phyloP scores from a whole-genome alignment of 148 eudicot genomes.

The Suaeda aralocaspica region DNA sequence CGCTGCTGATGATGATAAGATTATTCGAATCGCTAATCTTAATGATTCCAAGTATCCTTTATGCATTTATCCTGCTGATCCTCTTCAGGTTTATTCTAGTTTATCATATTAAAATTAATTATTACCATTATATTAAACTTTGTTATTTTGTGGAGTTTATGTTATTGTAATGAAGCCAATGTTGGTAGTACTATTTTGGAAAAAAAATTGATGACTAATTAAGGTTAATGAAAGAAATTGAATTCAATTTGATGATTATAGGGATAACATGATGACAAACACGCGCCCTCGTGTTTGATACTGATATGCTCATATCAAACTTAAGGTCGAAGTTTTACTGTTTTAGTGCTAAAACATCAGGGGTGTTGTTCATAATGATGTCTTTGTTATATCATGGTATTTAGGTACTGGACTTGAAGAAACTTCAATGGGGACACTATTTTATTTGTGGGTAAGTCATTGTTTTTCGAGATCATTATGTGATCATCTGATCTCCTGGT shows the following conservation, averaged over 20 bases:
- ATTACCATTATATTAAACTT: too few species aligned
- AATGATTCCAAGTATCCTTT: slow-evolving; percentile 59
- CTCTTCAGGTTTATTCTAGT: slow-evolving; percentile 55
- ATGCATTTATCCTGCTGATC: slow-evolving; percentile 82
- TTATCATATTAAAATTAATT: too few species aligned
- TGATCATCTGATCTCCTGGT: neutral
- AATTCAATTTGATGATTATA: too few species aligned
- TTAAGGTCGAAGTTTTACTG: too few species aligned
- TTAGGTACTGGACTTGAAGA: slow-evolving; percentile 88
- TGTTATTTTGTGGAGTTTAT: too few species aligned
- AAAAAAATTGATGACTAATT: too few species aligned
- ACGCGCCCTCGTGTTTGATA: too few species aligned
- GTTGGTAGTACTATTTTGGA: too few species aligned
- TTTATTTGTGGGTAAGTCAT: slow-evolving; percentile 85
- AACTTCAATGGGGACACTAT: slow-evolving; percentile 96
- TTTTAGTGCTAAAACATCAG: neutral
- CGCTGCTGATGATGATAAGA: slow-evolving; percentile 40
- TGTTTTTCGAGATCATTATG: neutral
- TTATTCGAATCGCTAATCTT: slow-evolving; percentile 65
- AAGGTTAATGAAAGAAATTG: too few species aligned
- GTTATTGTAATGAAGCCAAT: too few species aligned
- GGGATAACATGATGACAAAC: too few species aligned
- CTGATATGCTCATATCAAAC: neutral
- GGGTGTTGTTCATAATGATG: neutral
- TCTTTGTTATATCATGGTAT: slow-evolving; percentile 13